Conservation (phyloP, 495 filamentous ascomycete genomes). For the Talaromyces borbonicus region DNA sequence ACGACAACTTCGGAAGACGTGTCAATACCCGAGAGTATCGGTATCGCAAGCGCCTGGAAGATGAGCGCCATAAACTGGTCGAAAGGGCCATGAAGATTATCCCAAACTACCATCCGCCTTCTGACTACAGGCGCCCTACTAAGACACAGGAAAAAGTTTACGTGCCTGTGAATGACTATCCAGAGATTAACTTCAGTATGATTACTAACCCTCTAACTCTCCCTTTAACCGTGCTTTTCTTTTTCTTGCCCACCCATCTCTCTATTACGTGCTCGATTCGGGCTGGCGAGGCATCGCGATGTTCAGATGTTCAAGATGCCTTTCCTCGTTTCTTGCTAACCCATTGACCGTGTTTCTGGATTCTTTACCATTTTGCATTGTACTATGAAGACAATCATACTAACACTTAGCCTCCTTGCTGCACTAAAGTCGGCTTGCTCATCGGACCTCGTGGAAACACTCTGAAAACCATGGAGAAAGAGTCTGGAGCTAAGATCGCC, state of each 20-base stretch:
- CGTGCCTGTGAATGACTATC: conserved; percentile 99
- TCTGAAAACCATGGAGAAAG: conserved; percentile 97
- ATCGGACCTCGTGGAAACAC: conserved; percentile 99
- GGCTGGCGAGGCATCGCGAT: conserved; percentile 27
- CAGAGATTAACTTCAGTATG: conserved; percentile 99
- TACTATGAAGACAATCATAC: conserved; percentile 36
- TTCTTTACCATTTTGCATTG: conserved; percentile 13
- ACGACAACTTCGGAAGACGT: conserved; percentile 97
- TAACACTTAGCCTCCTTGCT: conserved; percentile 83
- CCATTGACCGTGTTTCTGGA: conserved; percentile 28
- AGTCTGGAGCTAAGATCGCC: conserved; percentile 95
- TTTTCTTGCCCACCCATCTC: conserved; percentile 27
- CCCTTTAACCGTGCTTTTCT: conserved; percentile 47
- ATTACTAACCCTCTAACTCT: conserved; percentile 95
- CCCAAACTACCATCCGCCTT: conserved; percentile 93
- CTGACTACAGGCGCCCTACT: conserved; percentile 93
- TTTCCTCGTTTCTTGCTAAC: conserved; percentile 51
- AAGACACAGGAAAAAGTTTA: conserved; percentile 99
- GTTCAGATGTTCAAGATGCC: conserved; percentile 28
- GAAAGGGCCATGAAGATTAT: conserved; percentile 98
- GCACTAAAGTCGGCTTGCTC: conserved; percentile 97
- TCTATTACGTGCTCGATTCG: conserved; percentile 43
- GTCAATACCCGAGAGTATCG: conserved; percentile 96
- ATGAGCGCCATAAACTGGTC: conserved; percentile 94
- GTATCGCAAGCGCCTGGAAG: conserved; percentile 94